Evolutionary conservation across 2,329 filamentous ascomycete genomes (phyloP), one percentile per base, ranked within the genome.

Genomic region (Teratosphaeriaceae sp.): DNA sequence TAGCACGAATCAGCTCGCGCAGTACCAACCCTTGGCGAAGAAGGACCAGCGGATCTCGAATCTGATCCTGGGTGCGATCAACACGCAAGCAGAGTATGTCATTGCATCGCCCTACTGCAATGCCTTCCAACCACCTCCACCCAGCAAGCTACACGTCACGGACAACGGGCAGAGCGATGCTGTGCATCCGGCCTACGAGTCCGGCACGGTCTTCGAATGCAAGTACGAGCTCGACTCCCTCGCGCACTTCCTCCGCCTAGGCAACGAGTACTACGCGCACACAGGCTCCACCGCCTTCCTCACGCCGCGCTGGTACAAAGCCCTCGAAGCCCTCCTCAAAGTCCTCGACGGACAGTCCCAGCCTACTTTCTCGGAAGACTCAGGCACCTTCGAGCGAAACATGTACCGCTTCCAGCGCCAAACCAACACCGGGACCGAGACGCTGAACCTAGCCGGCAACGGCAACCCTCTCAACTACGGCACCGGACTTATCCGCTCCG

Each of bases 141-240:
- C 88, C 5, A 89, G 87, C 50, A 79, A 83, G 13, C 73, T 97
- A 1, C 67, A 74, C 3, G 71, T 83, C 5, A 82, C 81, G 13
- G 75, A 78, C 55, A 95, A 90, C 57, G 86, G 86, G 2, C 86
- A 95, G 61, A 77, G 83, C 16, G 92, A 98, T 59, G 66, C 62
- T 7, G 92, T 98, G 0, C 88, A 95, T 56, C 92, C 92, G 0
- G 73, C 74, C 1, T 97, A 94, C 60, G 88, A 97, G 58, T 84
- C 84, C 0, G 78, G 74, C 0, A 78, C 82, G 38, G 92, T 98
- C 3, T 98, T 96, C 52, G 92, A 98, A 66, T 98, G 92, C 78
- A 98, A 98, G 67, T 98, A 97, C 66, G 92, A 98, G 69, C 80
- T 98, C 18, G 92, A 98, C 67, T 96, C 89, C 7, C 74, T 98